phyloP scores from a whole-genome alignment of 73 alveolate species.

The Paramecium octaurelia region DNA sequence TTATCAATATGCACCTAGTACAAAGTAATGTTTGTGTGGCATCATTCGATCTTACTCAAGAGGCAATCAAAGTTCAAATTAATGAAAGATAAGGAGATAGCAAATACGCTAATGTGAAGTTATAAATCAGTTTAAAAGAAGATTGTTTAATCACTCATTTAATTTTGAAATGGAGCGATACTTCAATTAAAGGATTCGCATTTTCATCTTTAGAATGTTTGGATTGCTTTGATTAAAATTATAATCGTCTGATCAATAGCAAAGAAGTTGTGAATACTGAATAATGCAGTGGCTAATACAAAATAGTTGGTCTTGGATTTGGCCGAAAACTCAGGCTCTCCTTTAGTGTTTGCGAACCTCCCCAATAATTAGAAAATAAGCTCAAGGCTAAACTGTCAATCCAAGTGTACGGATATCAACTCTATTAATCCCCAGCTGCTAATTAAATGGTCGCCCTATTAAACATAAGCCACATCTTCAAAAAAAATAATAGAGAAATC shows the following conservation, averaged over 20 bases:
- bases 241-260: background rate
- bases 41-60: background rate
- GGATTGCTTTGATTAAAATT: background rate
- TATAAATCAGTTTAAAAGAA: background rate
- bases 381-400: background rate
- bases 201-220: background rate
- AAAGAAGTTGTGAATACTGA: background rate
- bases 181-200: background rate
- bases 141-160: background rate
- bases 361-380: background rate
- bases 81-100: background rate
- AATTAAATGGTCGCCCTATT: constrained; percentile 12
- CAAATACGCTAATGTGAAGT: background rate
- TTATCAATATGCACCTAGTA: background rate
- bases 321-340: background rate
- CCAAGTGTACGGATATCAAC: background rate
- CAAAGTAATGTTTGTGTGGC: constrained; percentile 17
- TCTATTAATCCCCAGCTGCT: constrained; percentile 13
- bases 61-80: background rate
- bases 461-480: constrained; percentile 34
- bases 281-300: background rate
- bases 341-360: background rate
- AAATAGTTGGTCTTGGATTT: background rate
- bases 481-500: background rate
- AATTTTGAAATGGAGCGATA: constrained; percentile 2